Evolutionary conservation across 2,329 filamentous ascomycete genomes (phyloP).

Genomic region (Botrytis fabae): DNA sequence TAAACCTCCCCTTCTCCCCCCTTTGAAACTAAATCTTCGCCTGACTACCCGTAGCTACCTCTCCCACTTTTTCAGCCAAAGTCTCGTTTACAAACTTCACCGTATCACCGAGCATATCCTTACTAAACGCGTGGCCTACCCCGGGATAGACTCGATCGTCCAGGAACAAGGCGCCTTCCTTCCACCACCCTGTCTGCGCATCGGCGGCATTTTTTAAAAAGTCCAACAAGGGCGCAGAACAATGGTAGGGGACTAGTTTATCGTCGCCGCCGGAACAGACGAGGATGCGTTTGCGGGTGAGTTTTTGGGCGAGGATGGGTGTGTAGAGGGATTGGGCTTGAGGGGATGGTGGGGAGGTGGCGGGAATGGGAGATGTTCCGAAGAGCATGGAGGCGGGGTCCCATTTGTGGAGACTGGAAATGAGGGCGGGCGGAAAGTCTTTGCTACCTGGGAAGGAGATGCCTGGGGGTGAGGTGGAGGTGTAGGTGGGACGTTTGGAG

Average conservation of each 20-base stretch:
- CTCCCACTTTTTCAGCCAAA: slow-evolving; percentile 23
- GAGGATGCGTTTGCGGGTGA: slow-evolving; percentile 65
- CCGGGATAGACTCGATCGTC: slow-evolving; percentile 68
- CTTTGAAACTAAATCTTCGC: slow-evolving; percentile 31
- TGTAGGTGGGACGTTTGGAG: slow-evolving; percentile 65
- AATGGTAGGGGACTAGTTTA: slow-evolving; percentile 69
- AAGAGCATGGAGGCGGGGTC: slow-evolving; percentile 80
- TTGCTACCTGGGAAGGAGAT: slow-evolving; percentile 70
- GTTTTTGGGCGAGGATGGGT: slow-evolving; percentile 48
- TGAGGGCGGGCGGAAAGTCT: slow-evolving; percentile 72
- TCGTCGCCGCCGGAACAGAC: slow-evolving; percentile 67
- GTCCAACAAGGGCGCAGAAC: slow-evolving; percentile 58
- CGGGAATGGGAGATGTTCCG: slow-evolving; percentile 45
- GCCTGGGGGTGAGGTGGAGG: slow-evolving; percentile 54
- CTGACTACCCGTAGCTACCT: not conserved
- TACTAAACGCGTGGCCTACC: slow-evolving; percentile 68
- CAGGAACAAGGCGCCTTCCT: slow-evolving; percentile 56
- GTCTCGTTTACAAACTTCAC: slow-evolving; percentile 59
- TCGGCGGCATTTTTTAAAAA: slow-evolving; percentile 57
- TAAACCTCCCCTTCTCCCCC: too few relatives aligned
- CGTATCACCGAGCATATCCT: slow-evolving; percentile 66
- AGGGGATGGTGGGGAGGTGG: slow-evolving; percentile 41
- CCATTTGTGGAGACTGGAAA: slow-evolving; percentile 60
- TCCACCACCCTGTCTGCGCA: slow-evolving; percentile 48
- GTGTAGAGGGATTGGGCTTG: slow-evolving; percentile 49